Evolutionary conservation across 441 rosid species (phyloP).

Genomic region (Corymbia calophylla): DNA sequence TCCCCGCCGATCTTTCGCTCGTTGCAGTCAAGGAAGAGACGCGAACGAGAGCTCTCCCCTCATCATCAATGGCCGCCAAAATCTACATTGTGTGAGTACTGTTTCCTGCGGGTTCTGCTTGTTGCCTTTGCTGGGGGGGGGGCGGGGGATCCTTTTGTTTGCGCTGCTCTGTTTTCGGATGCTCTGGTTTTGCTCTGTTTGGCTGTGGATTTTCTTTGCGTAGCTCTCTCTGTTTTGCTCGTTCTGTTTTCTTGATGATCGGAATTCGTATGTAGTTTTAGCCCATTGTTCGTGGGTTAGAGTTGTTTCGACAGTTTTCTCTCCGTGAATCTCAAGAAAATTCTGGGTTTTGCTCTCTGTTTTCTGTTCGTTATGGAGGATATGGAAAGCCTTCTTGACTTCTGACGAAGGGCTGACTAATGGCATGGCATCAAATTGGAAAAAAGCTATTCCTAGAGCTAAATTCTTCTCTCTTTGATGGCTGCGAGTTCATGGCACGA

Average conservation of each 20-base stretch:
- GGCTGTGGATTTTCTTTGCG: not conserved
- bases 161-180: not conserved
- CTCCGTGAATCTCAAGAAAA: not conserved
- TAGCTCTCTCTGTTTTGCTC: not conserved
- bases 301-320: not conserved
- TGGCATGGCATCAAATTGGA: not conserved
- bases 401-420: not conserved
- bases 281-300: not conserved
- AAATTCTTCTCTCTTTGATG: not conserved
- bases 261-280: not conserved
- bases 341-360: not conserved
- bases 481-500: not conserved
- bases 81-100: constrained; percentile 50
- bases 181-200: not conserved
- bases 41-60: not conserved
- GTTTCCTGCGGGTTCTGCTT: not conserved
- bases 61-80: constrained; percentile 46
- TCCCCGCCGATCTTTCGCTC: not conserved
- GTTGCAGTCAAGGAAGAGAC: not conserved
- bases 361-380: not conserved
- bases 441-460: not conserved
- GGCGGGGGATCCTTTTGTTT: not conserved
- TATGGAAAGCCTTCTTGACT: not conserved
- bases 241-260: not conserved
- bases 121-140: not conserved